phyloP scores from a whole-genome alignment of 192 early-diverging fungal genomes.

The Backusella tarrabulga region DNA sequence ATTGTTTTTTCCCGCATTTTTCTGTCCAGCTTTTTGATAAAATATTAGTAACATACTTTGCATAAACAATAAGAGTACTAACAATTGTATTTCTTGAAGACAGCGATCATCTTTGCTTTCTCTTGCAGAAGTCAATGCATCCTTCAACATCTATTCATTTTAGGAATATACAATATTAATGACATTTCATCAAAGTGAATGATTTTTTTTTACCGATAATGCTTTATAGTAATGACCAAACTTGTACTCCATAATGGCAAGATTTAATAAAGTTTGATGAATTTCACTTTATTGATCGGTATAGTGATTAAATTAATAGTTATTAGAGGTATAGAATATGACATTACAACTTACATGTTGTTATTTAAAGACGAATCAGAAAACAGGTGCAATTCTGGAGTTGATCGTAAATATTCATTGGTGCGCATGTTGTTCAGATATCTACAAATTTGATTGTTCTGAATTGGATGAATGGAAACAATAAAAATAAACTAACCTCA shows the following conservation, averaged over 20 bases:
- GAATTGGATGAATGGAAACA: neutral
- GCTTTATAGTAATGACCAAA: slow-evolving; percentile 9
- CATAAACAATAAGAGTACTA: neutral
- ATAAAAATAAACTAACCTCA: neutral
- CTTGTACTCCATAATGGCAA: slow-evolving; percentile 2
- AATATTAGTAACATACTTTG: no score
- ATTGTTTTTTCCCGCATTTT: neutral
- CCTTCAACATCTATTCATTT: neutral
- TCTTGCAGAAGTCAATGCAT: slow-evolving; percentile 1
- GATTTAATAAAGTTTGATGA: neutral
- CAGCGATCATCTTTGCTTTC: neutral
- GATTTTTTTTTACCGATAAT: neutral
- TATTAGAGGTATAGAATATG: neutral
- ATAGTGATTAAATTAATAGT: neutral
- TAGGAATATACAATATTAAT: neutral
- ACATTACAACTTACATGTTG: neutral
- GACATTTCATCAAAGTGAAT: neutral
- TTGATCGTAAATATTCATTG: slow-evolving; percentile 1
- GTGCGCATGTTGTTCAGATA: slow-evolving; percentile 4
- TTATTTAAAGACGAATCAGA: neutral
- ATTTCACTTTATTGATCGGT: neutral
- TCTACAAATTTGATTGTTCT: neutral
- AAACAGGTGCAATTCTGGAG: neutral
- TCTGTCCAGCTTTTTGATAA: neutral
- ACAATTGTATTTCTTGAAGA: slow-evolving; percentile 10